Percentiles rank a stretch among this genome's conserved stretches.
Evolutionary conservation across 306 rosid species (phyloP).

Genomic region (Pueraria montana): DNA sequence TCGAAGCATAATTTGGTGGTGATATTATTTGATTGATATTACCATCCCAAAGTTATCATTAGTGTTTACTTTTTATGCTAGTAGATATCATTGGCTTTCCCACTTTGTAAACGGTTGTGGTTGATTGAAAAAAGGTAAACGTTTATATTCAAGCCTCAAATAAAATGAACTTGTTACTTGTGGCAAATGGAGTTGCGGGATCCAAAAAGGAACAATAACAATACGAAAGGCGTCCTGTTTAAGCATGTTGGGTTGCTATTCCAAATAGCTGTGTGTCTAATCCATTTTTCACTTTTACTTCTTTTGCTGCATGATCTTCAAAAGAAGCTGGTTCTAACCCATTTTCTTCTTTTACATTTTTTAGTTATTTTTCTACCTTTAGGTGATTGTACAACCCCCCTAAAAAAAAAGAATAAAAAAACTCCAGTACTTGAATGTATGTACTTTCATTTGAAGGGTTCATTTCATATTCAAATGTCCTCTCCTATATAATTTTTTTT

Average conservation of each 20-base stretch:
- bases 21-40: slow-evolving; percentile 34
- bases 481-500: background rate
- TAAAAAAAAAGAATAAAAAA: background rate
- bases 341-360: background rate
- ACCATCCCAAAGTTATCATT: slow-evolving; percentile 43
- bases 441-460: slow-evolving; percentile 23
- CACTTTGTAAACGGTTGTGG: slow-evolving; percentile 12
- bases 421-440: background rate
- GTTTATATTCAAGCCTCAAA: slow-evolving; percentile 3
- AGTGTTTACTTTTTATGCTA: slow-evolving; percentile 29
- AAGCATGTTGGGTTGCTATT: slow-evolving; percentile 40
- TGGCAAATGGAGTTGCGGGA: slow-evolving; percentile 7
- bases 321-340: background rate
- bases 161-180: slow-evolving; percentile 9
- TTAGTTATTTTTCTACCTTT: background rate
- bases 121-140: slow-evolving; percentile 36
- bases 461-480: slow-evolving; percentile 15
- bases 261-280: slow-evolving; percentile 14
- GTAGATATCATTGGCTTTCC: slow-evolving; percentile 34
- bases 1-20: slow-evolving; percentile 29
- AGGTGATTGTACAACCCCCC: background rate
- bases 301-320: slow-evolving; percentile 27
- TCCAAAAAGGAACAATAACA: slow-evolving; percentile 33
- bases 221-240: slow-evolving; percentile 31
- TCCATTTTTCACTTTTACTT: background rate